phyloP scores from a whole-genome alignment of 208 protist genomes.

The Leishmania tarentolae region DNA sequence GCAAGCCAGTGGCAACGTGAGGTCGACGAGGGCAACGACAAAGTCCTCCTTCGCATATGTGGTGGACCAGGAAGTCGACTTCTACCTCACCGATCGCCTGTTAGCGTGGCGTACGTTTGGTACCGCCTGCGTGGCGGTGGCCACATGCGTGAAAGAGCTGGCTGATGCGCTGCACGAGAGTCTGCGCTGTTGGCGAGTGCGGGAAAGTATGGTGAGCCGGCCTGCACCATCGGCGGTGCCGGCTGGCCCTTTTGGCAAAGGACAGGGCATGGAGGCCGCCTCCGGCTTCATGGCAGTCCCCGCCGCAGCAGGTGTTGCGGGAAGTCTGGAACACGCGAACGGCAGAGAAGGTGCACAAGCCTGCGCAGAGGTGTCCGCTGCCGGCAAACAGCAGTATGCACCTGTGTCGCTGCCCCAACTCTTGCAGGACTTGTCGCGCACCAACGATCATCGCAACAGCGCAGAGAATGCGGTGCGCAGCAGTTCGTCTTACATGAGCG shows the following conservation, averaged over 20 bases:
- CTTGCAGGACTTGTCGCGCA: constrained; percentile 1
- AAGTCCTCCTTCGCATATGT: background rate
- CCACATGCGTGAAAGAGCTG: constrained; percentile 69
- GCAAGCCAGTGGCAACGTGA: background rate
- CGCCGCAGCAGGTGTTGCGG: background rate
- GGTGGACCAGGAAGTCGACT: constrained; percentile 40
- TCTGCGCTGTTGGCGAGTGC: constrained; percentile 34
- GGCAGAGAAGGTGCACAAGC: background rate
- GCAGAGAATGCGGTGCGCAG: background rate
- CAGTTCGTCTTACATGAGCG: background rate
- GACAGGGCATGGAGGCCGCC: background rate
- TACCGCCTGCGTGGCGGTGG: constrained; percentile 60
- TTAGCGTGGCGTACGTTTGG: constrained; percentile 80
- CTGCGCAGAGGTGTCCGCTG: background rate
- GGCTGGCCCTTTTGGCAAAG: background rate
- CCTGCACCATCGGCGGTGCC: background rate
- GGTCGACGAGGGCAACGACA: background rate
- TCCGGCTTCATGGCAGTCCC: background rate
- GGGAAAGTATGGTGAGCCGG: constrained; percentile 11
- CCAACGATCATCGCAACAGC: too few species aligned
- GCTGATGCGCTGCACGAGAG: constrained; percentile 39
- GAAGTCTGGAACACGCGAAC: background rate
- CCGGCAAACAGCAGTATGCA: background rate
- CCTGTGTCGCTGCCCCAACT: constrained; percentile 21
- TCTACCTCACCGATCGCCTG: constrained; percentile 69